Base-by-base conservation (phyloP, 371 early-diverging fungal species). In the Entomophthora muscae region DNA sequence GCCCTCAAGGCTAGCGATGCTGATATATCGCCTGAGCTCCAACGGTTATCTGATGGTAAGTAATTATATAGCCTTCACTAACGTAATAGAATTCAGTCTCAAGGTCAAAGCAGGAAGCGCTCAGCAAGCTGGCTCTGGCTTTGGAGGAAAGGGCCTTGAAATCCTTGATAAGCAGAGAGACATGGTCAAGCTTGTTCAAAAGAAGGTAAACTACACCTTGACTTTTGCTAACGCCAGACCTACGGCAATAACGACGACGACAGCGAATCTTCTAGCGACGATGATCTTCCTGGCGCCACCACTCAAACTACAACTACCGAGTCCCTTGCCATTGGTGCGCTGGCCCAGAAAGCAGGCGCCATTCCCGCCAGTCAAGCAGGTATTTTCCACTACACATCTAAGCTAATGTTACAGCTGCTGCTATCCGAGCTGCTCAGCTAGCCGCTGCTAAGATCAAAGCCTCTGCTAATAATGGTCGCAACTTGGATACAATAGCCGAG, bases 81-180 rank as follows among this genome's bases (percentile, higher is more conserved):
- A 27, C 17, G 1, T 10, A 57, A 31, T 51, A 61, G 70, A 73
- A 24, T 97, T 95, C 73, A 80, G 86, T 63, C 83, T 82, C 30
- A 95, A 95, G 71, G 90, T 95, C 57, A 83, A 87, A 51, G 77
- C 82, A n/a, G 98, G 97, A 29, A 82, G 83, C 27, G 95, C 86
- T 33, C 83, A 87, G 24, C 78, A 79, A 32, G 72, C 83, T 12
- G 79, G 88, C n/a, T 85, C 87, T 27, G 98, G 98, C 0, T 98
- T 95, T 73, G 95, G 97, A 52, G 98, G 98, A 56, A 94, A 95
- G 69, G 98, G 98, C 23, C 77, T 98, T 32, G 97, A 96, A 62
- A 80, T 86, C 64, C 73, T 98, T 57, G 98, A 95, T 65, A 85
- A 88, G 67, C 92, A 97, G 66, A 84, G 98, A 55, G 93, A 90